Base-by-base conservation (phyloP, 1,284 basidiomycete species). In the Volvariella surrecta region DNA sequence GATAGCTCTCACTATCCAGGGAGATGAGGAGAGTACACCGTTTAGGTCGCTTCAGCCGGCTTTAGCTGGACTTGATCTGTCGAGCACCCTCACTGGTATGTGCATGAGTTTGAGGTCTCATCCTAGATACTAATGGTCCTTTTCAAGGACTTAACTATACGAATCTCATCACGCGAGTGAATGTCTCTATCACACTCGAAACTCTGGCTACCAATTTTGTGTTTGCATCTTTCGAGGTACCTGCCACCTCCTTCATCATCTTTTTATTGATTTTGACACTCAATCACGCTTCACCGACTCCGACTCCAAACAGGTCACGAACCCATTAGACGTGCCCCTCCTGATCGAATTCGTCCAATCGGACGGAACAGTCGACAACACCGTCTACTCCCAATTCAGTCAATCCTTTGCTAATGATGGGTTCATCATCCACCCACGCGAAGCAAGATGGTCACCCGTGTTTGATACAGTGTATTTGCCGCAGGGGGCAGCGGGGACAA, bases 1-100 rank as follows among this genome's bases (percentile, higher is more conserved):
- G 11, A 57, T 82, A 31, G 63, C 70, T 10, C 55, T 86, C 47
- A 68, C 66, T 0, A 79, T 85, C 52, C 61, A 73, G 48, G 82
- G 82, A 15, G 81, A 83, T 50, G 45, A 54, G 3, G 51, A 57
- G 3, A 81, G 82, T 48, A 75, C 80, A 8, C 82, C 82, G 1
- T 85, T 82, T 56, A 67, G 56, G 4, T 82, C 82, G 2, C 58
- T 89, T 32, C 59, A 67, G 39, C 69, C 71, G 3, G 82, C 74
- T 1, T 63, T 89, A 6, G 66, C 74, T 17, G 72, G 74, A 28
- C 60, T 86, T 21, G 62, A 62, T n/a, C 59, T 87, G 30, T 53
- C 61, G 4, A 71, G 76, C 37, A 58, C 53, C 22, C 43, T 86
- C 34, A 52, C 57, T 11, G 76, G 76, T 71, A 52, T 51, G 54